Evolutionary conservation across 192 early-diverging fungal species (phyloP), one percentile per base, ranked within the genome.

Genomic region (Phlyctochytrium planicorne): DNA sequence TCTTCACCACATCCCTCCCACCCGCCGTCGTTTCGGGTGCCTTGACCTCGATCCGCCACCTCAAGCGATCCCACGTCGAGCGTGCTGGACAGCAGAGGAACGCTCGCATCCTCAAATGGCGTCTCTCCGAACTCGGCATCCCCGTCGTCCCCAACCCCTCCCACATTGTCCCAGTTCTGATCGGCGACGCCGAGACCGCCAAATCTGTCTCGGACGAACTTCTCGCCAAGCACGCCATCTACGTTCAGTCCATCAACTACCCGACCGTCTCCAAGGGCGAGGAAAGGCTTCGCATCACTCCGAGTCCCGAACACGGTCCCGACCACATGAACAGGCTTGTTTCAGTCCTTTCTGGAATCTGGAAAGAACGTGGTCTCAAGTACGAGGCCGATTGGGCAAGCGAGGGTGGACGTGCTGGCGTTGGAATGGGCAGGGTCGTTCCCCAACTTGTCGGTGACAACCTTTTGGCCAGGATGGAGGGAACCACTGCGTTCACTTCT

Each of bases 161-260:
- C 72, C 95, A 98, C 76, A 98, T 98, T 77, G 95, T 98, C 52
- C 95, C 95, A 24, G 94, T 98, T 29, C 87, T 98, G 53, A 87
- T 98, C 24, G 95, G 95, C 59, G 92, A 98, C 72, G 95, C 95
- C 60, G 94, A 94, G 67, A 80, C 82, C 65, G 90, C 90, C 72
- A 96, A 95, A 75, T 82, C 82, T 4, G 91, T 94, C 36, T 94
- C 92, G 34, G 95, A 98, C 76, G 89, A 94, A 82, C 80, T 98
- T 53, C 80, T 98, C 34, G 80, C 72, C 79, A 85, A 93, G 69
- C 90, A 94, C 79, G 83, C 82, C 64, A 95, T 98, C 74, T 98
- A 98, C 78, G 95, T 96, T 52, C 95, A 98, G 82, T 86, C 83
- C 72, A 98, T 98, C 85, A 98, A 98, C 82, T 98, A 92, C 76